Conservation (phyloP, 2,329 filamentous ascomycete genomes). For the Aspergillus sp. region DNA sequence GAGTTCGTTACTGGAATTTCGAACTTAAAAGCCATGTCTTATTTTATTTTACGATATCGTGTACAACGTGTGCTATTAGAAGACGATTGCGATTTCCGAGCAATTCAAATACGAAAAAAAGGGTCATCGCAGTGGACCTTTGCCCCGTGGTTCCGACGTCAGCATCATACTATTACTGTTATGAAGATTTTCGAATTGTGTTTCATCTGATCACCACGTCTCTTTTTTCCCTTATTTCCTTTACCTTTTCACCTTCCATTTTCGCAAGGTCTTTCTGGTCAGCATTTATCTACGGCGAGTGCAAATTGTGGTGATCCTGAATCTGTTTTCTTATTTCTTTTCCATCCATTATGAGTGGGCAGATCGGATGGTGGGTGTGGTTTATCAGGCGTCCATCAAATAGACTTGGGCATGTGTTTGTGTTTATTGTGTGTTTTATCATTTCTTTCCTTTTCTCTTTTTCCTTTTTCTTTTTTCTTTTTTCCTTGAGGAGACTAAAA, state of each 20-base stretch:
- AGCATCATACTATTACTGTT: too few relatives aligned
- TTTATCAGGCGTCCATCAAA: slow-evolving; percentile 37
- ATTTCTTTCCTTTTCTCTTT: slow-evolving; percentile 2
- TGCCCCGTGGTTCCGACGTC: too few relatives aligned
- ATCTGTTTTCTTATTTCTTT: slow-evolving; percentile 19
- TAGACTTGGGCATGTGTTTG: slow-evolving; percentile 38
- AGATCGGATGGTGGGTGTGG: slow-evolving; percentile 29
- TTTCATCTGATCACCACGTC: neutral
- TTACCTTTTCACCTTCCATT: slow-evolving; percentile 1
- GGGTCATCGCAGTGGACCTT: too few relatives aligned
- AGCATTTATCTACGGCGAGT: slow-evolving; percentile 26
- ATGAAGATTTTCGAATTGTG: neutral
- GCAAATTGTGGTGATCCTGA: slow-evolving; percentile 24
- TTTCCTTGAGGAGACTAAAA: neutral
- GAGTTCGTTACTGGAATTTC: too few relatives aligned
- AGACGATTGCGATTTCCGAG: too few relatives aligned
- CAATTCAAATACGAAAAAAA: too few relatives aligned
- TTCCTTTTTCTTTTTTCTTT: neutral
- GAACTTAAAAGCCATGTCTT: too few relatives aligned
- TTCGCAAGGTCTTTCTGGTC: slow-evolving; percentile 9
- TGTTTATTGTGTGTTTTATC: slow-evolving; percentile 8
- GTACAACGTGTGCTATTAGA: too few relatives aligned
- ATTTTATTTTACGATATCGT: too few relatives aligned
- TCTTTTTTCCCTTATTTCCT: neutral
- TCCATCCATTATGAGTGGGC: slow-evolving; percentile 27